Percentiles rank a stretch among this genome's conserved stretches.
Evolutionary conservation across 2,329 filamentous ascomycete species (phyloP).

Genomic region (Zymoseptoria crescenta): DNA sequence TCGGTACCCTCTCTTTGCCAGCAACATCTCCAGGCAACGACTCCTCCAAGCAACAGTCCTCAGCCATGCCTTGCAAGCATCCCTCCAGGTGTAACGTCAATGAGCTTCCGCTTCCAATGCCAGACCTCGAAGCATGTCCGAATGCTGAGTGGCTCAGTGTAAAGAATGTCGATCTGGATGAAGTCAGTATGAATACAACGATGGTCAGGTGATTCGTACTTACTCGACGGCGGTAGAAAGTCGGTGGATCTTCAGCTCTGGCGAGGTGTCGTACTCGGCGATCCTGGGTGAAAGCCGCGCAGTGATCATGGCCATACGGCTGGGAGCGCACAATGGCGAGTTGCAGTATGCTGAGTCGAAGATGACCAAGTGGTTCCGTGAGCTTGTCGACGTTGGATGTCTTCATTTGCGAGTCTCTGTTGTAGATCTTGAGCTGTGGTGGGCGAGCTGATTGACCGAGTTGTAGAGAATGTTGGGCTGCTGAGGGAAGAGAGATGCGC

Average conservation of each 20-base stretch:
- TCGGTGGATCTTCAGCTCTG: conserved; percentile 57
- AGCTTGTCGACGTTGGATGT: conserved; percentile 83
- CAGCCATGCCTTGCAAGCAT: no score
- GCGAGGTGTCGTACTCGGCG: conserved; percentile 79
- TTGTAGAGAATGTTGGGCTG: conserved; percentile 81
- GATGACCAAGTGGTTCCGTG: conserved; percentile 69
- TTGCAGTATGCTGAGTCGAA: conserved; percentile 95
- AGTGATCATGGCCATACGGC: conserved; percentile 89
- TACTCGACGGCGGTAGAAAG: neutral
- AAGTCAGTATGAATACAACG: neutral
- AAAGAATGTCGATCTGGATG: neutral
- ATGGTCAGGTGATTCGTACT: neutral
- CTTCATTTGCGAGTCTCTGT: conserved; percentile 79
- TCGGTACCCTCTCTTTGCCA: no score
- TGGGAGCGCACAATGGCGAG: conserved; percentile 84
- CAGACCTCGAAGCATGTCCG: neutral
- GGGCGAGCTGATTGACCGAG: conserved; percentile 96
- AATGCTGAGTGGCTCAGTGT: neutral
- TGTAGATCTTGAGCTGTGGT: conserved; percentile 85
- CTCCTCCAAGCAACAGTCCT: no score
- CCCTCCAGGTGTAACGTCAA: neutral
- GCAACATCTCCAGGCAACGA: no score
- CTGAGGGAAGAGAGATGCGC: conserved; percentile 30
- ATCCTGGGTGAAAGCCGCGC: conserved; percentile 88
- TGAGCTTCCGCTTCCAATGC: neutral